phyloP scores from a whole-genome alignment of 148 eudicot genomes.

The Rhododendron henanense region DNA sequence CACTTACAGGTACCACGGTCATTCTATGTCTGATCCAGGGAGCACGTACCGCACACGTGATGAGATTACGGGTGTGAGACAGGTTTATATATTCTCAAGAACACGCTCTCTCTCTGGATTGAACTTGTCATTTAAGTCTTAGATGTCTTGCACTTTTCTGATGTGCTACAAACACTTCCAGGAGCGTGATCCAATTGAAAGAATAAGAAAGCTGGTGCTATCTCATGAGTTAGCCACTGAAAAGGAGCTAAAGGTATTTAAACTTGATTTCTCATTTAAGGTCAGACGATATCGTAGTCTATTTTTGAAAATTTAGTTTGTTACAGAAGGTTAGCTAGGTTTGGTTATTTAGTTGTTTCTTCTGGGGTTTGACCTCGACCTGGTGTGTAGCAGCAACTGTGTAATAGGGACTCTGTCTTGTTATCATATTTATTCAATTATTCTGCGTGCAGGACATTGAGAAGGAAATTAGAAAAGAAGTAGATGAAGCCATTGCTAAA shows the following conservation, averaged over 20 bases:
- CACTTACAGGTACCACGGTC: slow-evolving; percentile 97
- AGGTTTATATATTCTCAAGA: slow-evolving; percentile 37
- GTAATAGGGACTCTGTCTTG: not conserved
- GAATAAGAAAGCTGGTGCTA: slow-evolving; percentile 68
- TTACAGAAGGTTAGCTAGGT: not conserved
- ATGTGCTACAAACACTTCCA: slow-evolving; percentile 21
- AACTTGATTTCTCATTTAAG: not conserved
- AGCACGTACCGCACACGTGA: slow-evolving; percentile 98
- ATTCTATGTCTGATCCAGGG: slow-evolving; percentile 99
- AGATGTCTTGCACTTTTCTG: not conserved
- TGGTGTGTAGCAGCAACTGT: not conserved
- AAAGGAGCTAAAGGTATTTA: slow-evolving; percentile 78
- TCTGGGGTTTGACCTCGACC: not conserved
- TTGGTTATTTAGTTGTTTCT: slow-evolving; percentile 6
- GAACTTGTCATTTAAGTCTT: not conserved
- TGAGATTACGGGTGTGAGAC: slow-evolving; percentile 80
- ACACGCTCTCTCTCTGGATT: not conserved
- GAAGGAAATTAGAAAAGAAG: slow-evolving; percentile 50
- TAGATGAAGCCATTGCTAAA: slow-evolving; percentile 52
- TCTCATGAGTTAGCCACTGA: slow-evolving; percentile 81
- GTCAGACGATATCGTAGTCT: not conserved
- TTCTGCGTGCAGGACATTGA: slow-evolving; percentile 42
- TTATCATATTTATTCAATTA: not conserved
- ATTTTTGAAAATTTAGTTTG: not conserved
- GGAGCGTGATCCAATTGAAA: slow-evolving; percentile 98